Evolutionary conservation across 176 grass and related monocot species (phyloP), one percentile per base, ranked within the genome.

Genomic region (Aegilops tauschii): DNA sequence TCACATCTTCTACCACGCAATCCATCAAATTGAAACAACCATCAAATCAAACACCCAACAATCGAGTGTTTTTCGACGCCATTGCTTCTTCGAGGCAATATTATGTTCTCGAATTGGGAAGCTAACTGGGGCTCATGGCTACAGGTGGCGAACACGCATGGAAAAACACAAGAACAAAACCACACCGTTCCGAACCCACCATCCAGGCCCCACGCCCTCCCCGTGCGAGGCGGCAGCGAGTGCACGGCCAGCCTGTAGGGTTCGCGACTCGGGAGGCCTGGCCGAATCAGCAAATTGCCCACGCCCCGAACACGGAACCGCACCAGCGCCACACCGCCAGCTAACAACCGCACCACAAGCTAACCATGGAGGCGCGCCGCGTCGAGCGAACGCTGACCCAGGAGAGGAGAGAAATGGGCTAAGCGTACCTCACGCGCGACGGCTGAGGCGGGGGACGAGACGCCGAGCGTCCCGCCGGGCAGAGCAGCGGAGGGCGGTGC

Each of bases 391-490:
- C 64, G 42, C 40, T 64, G 59, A 7, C 62, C n/a, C 0, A 61
- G 36, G 4, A 69, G 6, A 13, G 30, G 34, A 61, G 36, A 18
- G 35, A 64, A 20, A 31, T 17, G 21, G 5, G 36, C 3, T 1
- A 2, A 45, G 72, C 52, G 50, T 91, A 91, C 86, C 90, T 91
- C 69, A 9, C 77, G 70, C 30, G 36, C 59, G 47, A 54, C 30
- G 75, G 66, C 28, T 61, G 61, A 23, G 77, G 78, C 30, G 71
- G 35, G 37, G 35, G 69, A 16, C 7, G 83, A 67, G 13, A 44
- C 42, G 3, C 27, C 50, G 73, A 37, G 16, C 8, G 72, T 12
- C 62, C 45, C 44, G 29, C 23, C 73, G 27, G 35, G 40, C 8
- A 25, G 77, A 14, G 49, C 49, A 4, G 64, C 13, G 36, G 37